Evolutionary conservation across 352 stramenopile species (phyloP).

Genomic region (Phytophthora melonis): DNA sequence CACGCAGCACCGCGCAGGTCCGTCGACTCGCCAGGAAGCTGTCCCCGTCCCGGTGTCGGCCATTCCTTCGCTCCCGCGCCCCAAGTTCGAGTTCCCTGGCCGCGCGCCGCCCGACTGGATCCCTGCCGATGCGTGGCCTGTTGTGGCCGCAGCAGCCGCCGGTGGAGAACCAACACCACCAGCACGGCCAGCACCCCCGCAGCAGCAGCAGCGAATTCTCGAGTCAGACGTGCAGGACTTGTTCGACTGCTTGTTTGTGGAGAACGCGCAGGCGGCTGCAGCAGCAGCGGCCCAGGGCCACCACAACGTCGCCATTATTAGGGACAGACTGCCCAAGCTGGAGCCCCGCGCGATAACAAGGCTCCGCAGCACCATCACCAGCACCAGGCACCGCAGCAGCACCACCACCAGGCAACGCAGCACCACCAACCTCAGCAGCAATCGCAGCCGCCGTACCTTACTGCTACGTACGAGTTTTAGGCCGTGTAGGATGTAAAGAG

Average conservation of each 20-base stretch:
- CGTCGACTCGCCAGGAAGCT: conserved; percentile 18
- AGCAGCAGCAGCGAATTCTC: conserved; percentile 39
- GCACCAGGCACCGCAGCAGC: no score
- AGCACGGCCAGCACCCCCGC: neutral
- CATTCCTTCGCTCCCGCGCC: conserved; percentile 28
- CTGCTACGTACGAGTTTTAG: conserved; percentile 53
- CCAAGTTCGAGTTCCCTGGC: conserved; percentile 43
- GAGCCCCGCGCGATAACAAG: conserved; percentile 35
- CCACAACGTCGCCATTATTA: conserved; percentile 40
- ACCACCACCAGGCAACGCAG: no score
- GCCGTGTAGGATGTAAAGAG: conserved; percentile 32
- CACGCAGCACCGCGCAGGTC: conserved; percentile 54
- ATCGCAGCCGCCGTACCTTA: conserved; percentile 36
- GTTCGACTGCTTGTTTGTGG: conserved; percentile 57
- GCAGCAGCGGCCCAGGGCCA: conserved; percentile 36
- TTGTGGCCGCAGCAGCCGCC: conserved; percentile 39
- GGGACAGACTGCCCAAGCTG: conserved; percentile 40
- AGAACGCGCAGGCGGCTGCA: conserved; percentile 39
- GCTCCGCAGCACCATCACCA: no score
- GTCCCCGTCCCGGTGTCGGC: neutral
- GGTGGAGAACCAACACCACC: conserved; percentile 31
- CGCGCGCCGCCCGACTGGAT: conserved; percentile 28
- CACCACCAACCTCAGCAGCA: conserved; percentile 17
- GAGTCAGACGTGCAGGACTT: conserved; percentile 55
- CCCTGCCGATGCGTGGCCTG: conserved; percentile 45